Evolutionary conservation across 2,329 filamentous ascomycete genomes (phyloP).

Genomic region (Coleophoma cylindrospora): DNA sequence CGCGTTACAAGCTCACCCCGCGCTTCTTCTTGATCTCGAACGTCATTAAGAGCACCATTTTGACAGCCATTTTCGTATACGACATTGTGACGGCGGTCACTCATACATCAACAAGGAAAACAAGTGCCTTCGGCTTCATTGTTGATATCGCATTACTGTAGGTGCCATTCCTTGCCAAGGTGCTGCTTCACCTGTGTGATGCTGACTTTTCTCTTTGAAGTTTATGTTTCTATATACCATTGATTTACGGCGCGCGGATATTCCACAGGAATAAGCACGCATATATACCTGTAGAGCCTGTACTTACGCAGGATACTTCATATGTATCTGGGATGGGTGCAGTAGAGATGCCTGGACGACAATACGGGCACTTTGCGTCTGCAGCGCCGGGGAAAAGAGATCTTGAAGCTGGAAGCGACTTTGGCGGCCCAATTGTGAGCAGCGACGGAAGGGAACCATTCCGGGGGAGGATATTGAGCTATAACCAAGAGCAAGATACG

Average conservation of each 20-base stretch:
- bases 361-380: slow-evolving; percentile 2
- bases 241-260: slow-evolving; percentile 19
- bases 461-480: background rate
- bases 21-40: slow-evolving; percentile 17
- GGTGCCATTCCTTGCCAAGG: background rate
- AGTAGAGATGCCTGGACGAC: background rate
- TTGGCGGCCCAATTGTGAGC: background rate
- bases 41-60: slow-evolving; percentile 14
- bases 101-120: background rate
- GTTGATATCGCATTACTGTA: slow-evolving; percentile 16
- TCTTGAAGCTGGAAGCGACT: slow-evolving; percentile 4
- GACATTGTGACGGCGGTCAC: slow-evolving; percentile 10
- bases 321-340: background rate
- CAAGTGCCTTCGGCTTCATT: slow-evolving; percentile 4
- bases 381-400: slow-evolving; percentile 4
- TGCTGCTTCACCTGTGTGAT: no score
- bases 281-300: slow-evolving; percentile 5
- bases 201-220: slow-evolving; percentile 6
- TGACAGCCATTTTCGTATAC: slow-evolving; percentile 12
- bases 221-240: slow-evolving; percentile 16
- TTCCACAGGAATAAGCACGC: slow-evolving; percentile 8
- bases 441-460: background rate
- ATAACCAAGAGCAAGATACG: no score
- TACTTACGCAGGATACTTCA: background rate
- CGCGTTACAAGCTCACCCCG: slow-evolving; percentile 15